phyloP scores from a whole-genome alignment of 306 rosid genomes.

The Castanopsis chinensis region DNA sequence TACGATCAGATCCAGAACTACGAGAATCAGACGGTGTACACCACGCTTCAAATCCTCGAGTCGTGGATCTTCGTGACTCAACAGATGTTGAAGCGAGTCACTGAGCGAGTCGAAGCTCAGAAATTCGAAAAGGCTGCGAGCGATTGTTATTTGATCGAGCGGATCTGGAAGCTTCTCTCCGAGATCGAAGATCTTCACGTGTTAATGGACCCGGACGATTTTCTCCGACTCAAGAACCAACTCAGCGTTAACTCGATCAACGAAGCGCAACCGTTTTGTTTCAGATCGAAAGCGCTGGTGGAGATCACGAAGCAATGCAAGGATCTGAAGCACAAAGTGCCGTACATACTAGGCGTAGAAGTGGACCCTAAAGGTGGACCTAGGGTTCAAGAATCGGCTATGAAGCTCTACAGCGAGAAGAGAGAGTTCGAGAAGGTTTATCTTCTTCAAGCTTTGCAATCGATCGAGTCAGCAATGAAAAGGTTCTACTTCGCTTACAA shows the following conservation, averaged over 20 bases:
- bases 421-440: constrained; percentile 50
- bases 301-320: constrained; percentile 56
- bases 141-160: constrained; percentile 60
- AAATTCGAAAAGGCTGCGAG: constrained; percentile 52
- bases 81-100: constrained; percentile 43
- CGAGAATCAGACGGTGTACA: constrained; percentile 74
- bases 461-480: constrained; percentile 69
- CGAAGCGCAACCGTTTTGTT: constrained; percentile 69
- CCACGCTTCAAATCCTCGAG: constrained; percentile 77
- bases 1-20: constrained; percentile 42
- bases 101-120: constrained; percentile 32
- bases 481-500: constrained; percentile 73
- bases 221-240: constrained; percentile 61
- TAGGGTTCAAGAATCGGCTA: constrained; percentile 86
- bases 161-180: constrained; percentile 71
- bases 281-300: constrained; percentile 67
- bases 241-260: constrained; percentile 26
- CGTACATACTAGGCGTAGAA: constrained; percentile 69
- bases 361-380: constrained; percentile 96
- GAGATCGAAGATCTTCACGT: constrained; percentile 71
- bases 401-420: constrained; percentile 72
- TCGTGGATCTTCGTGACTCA: constrained; percentile 52
- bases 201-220: constrained; percentile 89
- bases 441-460: constrained; percentile 71
- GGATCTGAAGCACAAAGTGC: constrained; percentile 70